Evolutionary conservation across 2,329 filamentous ascomycete genomes (phyloP), one percentile per base, ranked within the genome.

Genomic region (Fusarium floridanum): DNA sequence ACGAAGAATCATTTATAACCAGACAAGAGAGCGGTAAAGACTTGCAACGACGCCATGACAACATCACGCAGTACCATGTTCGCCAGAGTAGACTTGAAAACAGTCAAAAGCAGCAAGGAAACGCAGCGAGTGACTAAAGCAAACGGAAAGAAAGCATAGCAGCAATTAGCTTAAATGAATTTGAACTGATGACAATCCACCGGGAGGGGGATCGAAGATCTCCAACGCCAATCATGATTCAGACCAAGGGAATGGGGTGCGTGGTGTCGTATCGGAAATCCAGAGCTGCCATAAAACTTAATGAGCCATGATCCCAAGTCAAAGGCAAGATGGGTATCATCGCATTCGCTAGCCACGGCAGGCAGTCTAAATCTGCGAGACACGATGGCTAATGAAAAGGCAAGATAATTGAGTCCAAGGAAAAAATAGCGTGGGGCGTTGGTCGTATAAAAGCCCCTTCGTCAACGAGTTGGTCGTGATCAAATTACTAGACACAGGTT

Each of bases 191-290:
- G 78, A 81, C 80, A 80, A 80, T 80, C 80, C 80, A 81, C 81
- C 82, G 64, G 69, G 66, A 67, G 73, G 77, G 65, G 70, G 73
- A 77, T 79, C 80, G 78, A 81, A 79, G 72, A 82, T 84, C 82
- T 83, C 81, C 82, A 84, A 84, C 82, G 82, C 82, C 82, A 82
- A 81, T 83, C 82, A 81, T 83, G 79, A 83, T 80, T 80, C 76
- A 81, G 79, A 81, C 79, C 80, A 82, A 82, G 79, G 78, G 79
- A 80, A 80, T 78, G 72, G 74, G 76, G 77, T 74, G 78, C 77
- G 77, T 79, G 76, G 77, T 79, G 77, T 73, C 73, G 76, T 77
- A 72, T 76, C 71, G 74, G 48, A 74, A 77, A 77, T 78, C 78
- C 78, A 80, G 76, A 78, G 77, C 75, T 78, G 75, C 77, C 73